These are phyloP conservation scores for Prototheca stagnorum DNA, from an alignment of 163 green algal species.

Conservation along the genomic window DNA sequence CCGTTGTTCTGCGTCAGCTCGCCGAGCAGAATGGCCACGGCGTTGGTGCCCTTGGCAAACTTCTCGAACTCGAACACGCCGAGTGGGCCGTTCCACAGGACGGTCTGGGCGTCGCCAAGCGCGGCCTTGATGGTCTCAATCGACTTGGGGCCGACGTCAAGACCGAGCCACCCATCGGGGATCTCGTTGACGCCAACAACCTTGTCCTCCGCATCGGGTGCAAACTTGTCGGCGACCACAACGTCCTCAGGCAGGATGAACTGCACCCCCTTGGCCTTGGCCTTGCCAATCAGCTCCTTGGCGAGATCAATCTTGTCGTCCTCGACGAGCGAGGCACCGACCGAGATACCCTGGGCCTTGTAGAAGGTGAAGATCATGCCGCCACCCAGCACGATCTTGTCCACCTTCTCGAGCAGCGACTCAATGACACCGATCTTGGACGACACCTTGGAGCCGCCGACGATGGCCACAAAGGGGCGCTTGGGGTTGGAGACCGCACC, in stretches of 20 bases:
- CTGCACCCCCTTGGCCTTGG: constrained; percentile 73
- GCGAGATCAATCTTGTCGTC: constrained; percentile 85
- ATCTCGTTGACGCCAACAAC: constrained; percentile 62
- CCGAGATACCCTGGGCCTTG: constrained; percentile 72
- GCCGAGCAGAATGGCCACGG: constrained; percentile 76
- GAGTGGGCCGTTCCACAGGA: constrained; percentile 90
- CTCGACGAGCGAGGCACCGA: constrained; percentile 85
- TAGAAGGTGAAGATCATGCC: constrained; percentile 99
- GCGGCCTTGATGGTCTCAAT: constrained; percentile 62
- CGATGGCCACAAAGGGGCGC: constrained; percentile 85
- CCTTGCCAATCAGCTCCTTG: constrained; percentile 52
- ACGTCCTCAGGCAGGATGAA: constrained; percentile 92
- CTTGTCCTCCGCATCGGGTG: constrained; percentile 70
- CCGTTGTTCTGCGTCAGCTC: constrained; percentile 61
- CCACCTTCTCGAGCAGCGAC: constrained; percentile 56
- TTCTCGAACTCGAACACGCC: constrained; percentile 93
- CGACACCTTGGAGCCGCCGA: constrained; percentile 88
- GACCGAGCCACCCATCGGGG: constrained; percentile 95
- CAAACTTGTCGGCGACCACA: constrained; percentile 93
- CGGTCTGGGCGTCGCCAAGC: constrained; percentile 64
- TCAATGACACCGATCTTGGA: constrained; percentile 98
- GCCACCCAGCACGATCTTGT: constrained; percentile 63
- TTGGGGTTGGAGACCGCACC: constrained; percentile 63
- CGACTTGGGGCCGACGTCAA: constrained; percentile 91
- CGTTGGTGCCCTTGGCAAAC: constrained; percentile 80